Evolutionary conservation across 768 basidiomycete species (phyloP), one percentile per base, ranked within the genome.

Genomic region (Cystofilobasidium macerans): DNA sequence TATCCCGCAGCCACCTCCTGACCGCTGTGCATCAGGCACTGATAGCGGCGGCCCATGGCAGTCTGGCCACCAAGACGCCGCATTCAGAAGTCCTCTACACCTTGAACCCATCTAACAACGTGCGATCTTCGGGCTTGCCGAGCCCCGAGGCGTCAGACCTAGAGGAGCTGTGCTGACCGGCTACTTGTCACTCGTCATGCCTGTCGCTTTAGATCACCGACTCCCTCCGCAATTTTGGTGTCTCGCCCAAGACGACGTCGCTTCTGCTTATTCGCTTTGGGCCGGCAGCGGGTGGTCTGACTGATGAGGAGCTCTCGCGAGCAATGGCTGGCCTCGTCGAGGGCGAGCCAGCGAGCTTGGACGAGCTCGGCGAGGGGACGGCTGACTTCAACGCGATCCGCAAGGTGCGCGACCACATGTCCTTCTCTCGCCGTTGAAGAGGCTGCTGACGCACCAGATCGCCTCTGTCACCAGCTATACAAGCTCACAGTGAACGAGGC

Each of bases 161-260:
- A n/a, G n/a, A n/a, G n/a, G n/a, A n/a, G n/a, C n/a, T n/a, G n/a
- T n/a, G n/a, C n/a, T n/a, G n/a, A n/a, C n/a, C n/a, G n/a, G n/a
- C n/a, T n/a, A n/a, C n/a, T n/a, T n/a, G n/a, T n/a, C n/a, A n/a
- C n/a, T n/a, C n/a, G n/a, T n/a, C n/a, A n/a, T n/a, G n/a, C n/a
- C n/a, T n/a, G n/a, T n/a, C n/a, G n/a, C n/a, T n/a, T n/a, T 68
- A 93, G 89, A 97, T 98, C 61, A 83, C 86, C 2, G 92, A 98
- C 71, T 86, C 87, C 0, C 83, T 98, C 67, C 81, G 84, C 58
- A 83, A 88, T 65, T 94, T 90, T 71, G 93, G 93, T 7, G 79
- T 95, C 8, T 86, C 86, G 0, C 84, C 86, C 47, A 76, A 75
- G 6, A 85, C 82, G 32, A 81, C 78, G 0, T 78, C 84, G 18